These are phyloP conservation scores for Dissophora globulifera DNA, from an alignment of 192 early-diverging fungal species.

Conservation along the genomic window DNA sequence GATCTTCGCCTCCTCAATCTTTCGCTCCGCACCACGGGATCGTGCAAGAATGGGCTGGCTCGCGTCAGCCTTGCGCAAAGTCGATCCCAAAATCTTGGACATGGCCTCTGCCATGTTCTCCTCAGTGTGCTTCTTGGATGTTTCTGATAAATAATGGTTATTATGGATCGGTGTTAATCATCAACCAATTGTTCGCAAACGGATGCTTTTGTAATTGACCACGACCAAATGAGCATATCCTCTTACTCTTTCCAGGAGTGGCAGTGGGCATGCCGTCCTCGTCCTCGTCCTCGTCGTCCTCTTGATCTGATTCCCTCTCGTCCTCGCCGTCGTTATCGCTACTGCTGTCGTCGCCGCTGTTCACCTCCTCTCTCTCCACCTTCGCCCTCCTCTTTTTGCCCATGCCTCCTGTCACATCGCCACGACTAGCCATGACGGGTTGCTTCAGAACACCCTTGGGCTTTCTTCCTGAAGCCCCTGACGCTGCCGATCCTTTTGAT, in stretches of 20 bases:
- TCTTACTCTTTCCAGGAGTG: conserved; percentile 40
- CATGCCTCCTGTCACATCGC: conserved; percentile 48
- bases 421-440: conserved; percentile 32
- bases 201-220: too few species aligned
- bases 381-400: conserved; percentile 24
- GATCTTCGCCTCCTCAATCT: conserved; percentile 85
- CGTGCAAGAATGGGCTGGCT: conserved; percentile 84
- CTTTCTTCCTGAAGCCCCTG: conserved; percentile 10
- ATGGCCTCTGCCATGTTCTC: conserved; percentile 75
- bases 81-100: conserved; percentile 71
- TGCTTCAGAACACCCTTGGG: conserved; percentile 24
- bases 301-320: conserved; percentile 54
- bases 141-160: conserved; percentile 22
- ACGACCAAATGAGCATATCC: too few species aligned
- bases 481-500: too few species aligned
- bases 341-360: conserved; percentile 44
- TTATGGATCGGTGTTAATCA: too few species aligned
- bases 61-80: conserved; percentile 47
- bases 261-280: conserved; percentile 51
- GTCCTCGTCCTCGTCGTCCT: conserved; percentile 51
- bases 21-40: conserved; percentile 82
- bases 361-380: conserved; percentile 22
- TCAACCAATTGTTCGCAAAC: too few species aligned
- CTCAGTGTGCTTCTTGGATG: conserved; percentile 60
- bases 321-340: conserved; percentile 56